A percentile compares a stretch with the other conserved stretches of the same genome.
These are phyloP conservation scores for Aspergillus aculeatus DNA, from an alignment of 2,329 filamentous ascomycete species.

Conservation along the genomic window DNA sequence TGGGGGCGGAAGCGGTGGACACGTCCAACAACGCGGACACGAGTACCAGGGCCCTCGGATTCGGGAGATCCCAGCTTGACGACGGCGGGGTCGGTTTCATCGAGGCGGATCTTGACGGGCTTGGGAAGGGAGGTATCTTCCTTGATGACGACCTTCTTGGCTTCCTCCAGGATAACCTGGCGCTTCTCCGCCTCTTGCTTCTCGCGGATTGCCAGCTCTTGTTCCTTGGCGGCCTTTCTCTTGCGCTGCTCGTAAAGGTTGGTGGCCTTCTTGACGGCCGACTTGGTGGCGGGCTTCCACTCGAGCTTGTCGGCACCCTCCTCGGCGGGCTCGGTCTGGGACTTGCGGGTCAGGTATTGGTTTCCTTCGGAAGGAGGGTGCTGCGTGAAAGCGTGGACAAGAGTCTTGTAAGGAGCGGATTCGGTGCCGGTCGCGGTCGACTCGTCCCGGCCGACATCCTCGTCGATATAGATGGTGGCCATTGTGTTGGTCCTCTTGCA, in stretches of 20 bases:
- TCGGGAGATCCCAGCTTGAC: slow-evolving; percentile 55
- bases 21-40: slow-evolving; percentile 77
- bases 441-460: slow-evolving; percentile 73
- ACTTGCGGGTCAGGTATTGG: slow-evolving; percentile 68
- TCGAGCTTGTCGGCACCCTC: slow-evolving; percentile 65
- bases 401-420: slow-evolving; percentile 74
- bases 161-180: slow-evolving; percentile 71
- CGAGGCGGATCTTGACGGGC: slow-evolving; percentile 73
- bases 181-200: slow-evolving; percentile 71
- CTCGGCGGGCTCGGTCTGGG: slow-evolving; percentile 59
- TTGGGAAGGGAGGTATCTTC: slow-evolving; percentile 72
- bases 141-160: slow-evolving; percentile 70
- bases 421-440: slow-evolving; percentile 65
- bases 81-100: slow-evolving; percentile 63
- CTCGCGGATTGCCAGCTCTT: slow-evolving; percentile 68
- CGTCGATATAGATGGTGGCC: slow-evolving; percentile 70
- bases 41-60: slow-evolving; percentile 64
- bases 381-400: slow-evolving; percentile 74
- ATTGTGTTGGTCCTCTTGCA: slow-evolving; percentile 22
- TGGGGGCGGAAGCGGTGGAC: slow-evolving; percentile 79
- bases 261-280: slow-evolving; percentile 80
- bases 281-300: slow-evolving; percentile 82
- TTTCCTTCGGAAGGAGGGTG: slow-evolving; percentile 59
- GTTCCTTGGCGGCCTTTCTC: slow-evolving; percentile 80
- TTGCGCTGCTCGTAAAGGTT: slow-evolving; percentile 72